Evolutionary conservation across 2,329 filamentous ascomycete genomes (phyloP), one percentile per base, ranked within the genome.

Genomic region (Aureobasidium sp.): DNA sequence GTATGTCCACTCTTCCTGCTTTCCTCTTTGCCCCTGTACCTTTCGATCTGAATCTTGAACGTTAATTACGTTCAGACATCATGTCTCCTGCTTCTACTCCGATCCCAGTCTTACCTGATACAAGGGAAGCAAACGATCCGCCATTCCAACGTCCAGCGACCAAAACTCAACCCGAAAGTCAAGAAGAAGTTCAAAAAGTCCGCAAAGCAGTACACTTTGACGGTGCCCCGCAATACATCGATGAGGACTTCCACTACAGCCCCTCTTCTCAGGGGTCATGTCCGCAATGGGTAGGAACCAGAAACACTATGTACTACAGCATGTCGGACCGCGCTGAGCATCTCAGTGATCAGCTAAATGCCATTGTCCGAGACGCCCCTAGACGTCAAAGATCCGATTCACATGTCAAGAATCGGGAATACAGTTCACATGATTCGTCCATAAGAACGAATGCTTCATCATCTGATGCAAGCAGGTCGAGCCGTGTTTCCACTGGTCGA

Each of bases 401-500:
- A 3, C 44, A 30, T 12, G 10, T 25, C 21, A 30, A 37, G 21
- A 32, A 45, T 19, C 29, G 16, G n/a, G 21, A 51, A 22, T 44
- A 39, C 35, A 34, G 27, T 45, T 22, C 27, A 17, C 32, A 27
- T 24, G 41, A 21, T n/a, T 34, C 29, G 12, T 45, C 41, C 12
- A 21, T 16, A 10, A 19, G 19, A 4, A 16, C 12, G 17, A 29
- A 32, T 17, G 19, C 19, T 16, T 4, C 4, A 12, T 4, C 4
- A 12, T 53, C 34, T 45, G 56, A 47, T 35, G 42, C 50, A 38
- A 66, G 64, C 11, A 64, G 63, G n/a, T 53, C 55, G 25, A 64
- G 64, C 49, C 60, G 59, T 34, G 57, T 60, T 22, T 69, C 66
- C 6, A 69, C 66, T 6, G 61, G 59, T 21, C 62, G 64, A 16